Conservation (phyloP, 2,329 filamentous ascomycete species). For the Arthroderma sp. region DNA sequence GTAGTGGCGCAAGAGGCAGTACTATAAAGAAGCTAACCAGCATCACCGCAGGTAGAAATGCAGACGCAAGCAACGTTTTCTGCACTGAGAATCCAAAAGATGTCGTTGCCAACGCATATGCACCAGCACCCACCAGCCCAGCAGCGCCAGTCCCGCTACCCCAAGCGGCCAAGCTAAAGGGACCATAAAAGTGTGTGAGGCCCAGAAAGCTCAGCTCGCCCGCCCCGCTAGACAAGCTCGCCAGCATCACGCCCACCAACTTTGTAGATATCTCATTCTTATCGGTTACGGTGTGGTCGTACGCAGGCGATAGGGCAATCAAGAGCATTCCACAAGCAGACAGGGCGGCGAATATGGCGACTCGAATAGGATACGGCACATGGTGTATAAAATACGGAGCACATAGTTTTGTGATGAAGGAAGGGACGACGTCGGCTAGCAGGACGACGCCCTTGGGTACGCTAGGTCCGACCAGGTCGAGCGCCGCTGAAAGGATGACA, state of each 20-base stretch:
- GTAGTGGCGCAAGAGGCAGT: conserved; percentile 55
- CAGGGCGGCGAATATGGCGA: conserved; percentile 59
- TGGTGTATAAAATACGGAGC: conserved; percentile 89
- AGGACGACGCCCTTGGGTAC: conserved; percentile 87
- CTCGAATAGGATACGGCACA: conserved; percentile 64
- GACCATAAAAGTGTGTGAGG: conserved; percentile 85
- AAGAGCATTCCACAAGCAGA: conserved; percentile 81
- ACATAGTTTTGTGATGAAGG: conserved; percentile 74
- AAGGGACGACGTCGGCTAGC: conserved; percentile 82
- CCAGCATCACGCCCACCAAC: conserved; percentile 69
- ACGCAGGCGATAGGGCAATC: conserved; percentile 62
- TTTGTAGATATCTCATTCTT: conserved; percentile 52
- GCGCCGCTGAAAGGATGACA: conserved; percentile 85
- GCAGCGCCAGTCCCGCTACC: conserved; percentile 84
- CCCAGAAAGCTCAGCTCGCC: conserved; percentile 87
- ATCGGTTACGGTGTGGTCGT: conserved; percentile 13
- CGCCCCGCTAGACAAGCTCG: conserved; percentile 70
- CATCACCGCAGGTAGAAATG: conserved; percentile 67
- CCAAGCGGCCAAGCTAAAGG: conserved; percentile 78
- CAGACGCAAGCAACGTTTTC: conserved; percentile 61
- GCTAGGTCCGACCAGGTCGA: conserved; percentile 78
- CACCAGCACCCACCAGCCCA: conserved; percentile 70
- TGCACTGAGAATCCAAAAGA: conserved; percentile 62
- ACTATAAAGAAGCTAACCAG: conserved; percentile 73
- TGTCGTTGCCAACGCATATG: conserved; percentile 78